A percentile compares a stretch with the other conserved stretches of the same genome.
These are phyloP conservation scores for Trichoderma pleuroti DNA, from an alignment of 2,329 filamentous ascomycete species.

Conservation along the genomic window DNA sequence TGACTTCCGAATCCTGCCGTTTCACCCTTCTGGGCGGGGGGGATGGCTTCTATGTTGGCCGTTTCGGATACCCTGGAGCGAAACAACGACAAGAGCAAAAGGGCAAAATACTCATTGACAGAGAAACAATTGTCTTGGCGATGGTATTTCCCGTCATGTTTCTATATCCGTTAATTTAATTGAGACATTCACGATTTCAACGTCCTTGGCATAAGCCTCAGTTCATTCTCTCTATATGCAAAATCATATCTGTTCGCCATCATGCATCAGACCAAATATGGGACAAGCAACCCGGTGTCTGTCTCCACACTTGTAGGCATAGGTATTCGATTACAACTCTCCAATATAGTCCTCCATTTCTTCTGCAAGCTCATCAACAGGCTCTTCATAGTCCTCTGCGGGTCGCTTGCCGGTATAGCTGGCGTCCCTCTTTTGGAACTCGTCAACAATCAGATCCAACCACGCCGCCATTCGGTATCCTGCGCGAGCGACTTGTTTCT, in stretches of 20 bases:
- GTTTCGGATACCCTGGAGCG: conserved; percentile 5
- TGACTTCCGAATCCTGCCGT: neutral
- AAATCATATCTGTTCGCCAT: neutral
- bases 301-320: neutral
- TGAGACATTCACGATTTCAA: neutral
- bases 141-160: neutral
- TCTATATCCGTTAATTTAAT: neutral
- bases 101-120: neutral
- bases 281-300: neutral
- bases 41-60: neutral
- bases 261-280: neutral
- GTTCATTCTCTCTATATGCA: neutral
- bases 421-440: conserved; percentile 26
- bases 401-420: neutral
- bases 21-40: neutral
- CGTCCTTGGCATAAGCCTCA: neutral
- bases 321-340: neutral
- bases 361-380: conserved; percentile 20
- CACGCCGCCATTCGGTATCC: conserved; percentile 66
- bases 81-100: neutral
- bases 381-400: conserved; percentile 21
- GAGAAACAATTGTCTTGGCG: conserved; percentile 10
- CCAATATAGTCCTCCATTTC: conserved; percentile 28
- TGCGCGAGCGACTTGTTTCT: conserved; percentile 64
- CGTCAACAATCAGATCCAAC: conserved; percentile 59